Base-by-base conservation (phyloP, 2,329 filamentous ascomycete genomes). In the Alternaria atra region DNA sequence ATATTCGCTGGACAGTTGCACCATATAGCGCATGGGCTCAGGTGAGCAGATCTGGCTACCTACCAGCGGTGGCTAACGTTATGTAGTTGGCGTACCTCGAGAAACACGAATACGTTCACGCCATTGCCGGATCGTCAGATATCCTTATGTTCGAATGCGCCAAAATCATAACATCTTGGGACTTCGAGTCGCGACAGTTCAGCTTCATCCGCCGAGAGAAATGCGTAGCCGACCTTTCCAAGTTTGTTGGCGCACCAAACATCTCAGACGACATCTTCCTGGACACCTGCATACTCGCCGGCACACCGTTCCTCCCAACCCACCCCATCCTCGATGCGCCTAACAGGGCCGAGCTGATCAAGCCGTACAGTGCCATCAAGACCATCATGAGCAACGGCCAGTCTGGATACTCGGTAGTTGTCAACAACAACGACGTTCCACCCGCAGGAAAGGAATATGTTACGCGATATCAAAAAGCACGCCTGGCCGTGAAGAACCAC, bases 21-120 rank as follows among this genome's bases (percentile, higher is more conserved):
- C 94, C 94, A 1, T 97, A 93, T 82, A 93, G 91, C 77, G 93
- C 94, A 37, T 90, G 91, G 71, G 92, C 92, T 60, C 93, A 97
- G 87, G 92, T 94, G 80, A 47, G 35, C 9, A 40, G 4, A 27
- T 9, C 5, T 8, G 8, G 25, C 30, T n/a, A 35, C 12, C 17
- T 27, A 25, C 17, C 20, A 30, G 34, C 35, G 42, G 35, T 39
- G 12, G 15, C 55, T 58, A 44, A 60, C 34, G 25, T 27, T 1
- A 6, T 27, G 40, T 46, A 93, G 89, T 87, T 97, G 64, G 91
- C 92, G 46, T 93, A 94, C 74, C 88, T 97, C 59, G 88, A 91
- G 64, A 87, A 88, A 75, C 85, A 91, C 61, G 64, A 67, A 43
- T 56, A 89, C 30, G 80, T 87, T 61, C 90, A 91, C 58, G 91